A percentile compares a stretch with the other conserved stretches of the same genome.
These are phyloP conservation scores for Parietaria judaica DNA, from an alignment of 306 rosid genomes.

Conservation along the genomic window DNA sequence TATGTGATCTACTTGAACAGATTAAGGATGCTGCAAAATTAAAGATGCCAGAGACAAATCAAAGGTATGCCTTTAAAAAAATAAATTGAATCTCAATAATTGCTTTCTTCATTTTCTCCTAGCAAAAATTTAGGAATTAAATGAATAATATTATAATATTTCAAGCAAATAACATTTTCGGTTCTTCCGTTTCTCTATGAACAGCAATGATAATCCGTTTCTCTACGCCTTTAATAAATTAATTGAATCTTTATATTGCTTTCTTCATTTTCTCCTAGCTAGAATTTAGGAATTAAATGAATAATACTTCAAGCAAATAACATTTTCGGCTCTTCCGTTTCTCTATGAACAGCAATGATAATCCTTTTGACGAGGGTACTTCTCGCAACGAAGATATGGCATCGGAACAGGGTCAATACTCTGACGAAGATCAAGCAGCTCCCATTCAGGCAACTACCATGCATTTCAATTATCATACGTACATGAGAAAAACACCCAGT, in stretches of 20 bases:
- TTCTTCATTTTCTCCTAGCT: too few relatives aligned
- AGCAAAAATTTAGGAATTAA: too few relatives aligned
- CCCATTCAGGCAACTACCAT: constrained; percentile 27
- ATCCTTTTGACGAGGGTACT: constrained; percentile 24
- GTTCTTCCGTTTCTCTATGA: neutral
- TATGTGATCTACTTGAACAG: constrained; percentile 31
- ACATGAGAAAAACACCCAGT: constrained; percentile 60
- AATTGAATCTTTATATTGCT: neutral
- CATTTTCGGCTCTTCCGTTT: neutral
- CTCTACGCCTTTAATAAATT: constrained; percentile 14
- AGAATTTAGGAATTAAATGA: too few relatives aligned
- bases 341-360: constrained; percentile 5
- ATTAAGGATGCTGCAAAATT: constrained; percentile 53
- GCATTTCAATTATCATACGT: constrained; percentile 59
- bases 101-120: too few relatives aligned
- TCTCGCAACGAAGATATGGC: constrained; percentile 35
- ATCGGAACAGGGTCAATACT: constrained; percentile 48
- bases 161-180: too few relatives aligned
- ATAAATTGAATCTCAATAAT: neutral
- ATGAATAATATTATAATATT: too few relatives aligned
- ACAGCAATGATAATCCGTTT: constrained; percentile 15
- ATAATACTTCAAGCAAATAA: too few relatives aligned
- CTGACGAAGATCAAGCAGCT: constrained; percentile 39
- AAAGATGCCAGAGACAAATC: constrained; percentile 30
- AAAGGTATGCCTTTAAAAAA: constrained; percentile 37